These are phyloP conservation scores for Mucor sp. DNA, from an alignment of 371 early-diverging fungal genomes.

Conservation along the genomic window DNA sequence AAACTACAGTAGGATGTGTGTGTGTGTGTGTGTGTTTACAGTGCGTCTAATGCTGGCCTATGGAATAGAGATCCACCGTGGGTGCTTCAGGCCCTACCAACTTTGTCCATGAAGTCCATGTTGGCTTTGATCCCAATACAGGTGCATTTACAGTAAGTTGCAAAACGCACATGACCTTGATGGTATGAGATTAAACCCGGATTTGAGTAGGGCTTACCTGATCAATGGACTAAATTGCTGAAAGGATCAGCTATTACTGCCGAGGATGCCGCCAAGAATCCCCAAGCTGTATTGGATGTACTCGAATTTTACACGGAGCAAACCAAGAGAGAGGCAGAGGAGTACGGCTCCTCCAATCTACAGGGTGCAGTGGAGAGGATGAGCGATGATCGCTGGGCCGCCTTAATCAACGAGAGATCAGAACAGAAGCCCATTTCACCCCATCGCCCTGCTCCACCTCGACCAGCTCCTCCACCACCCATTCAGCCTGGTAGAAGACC, in stretches of 20 bases:
- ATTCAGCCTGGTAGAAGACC: constrained; percentile 1
- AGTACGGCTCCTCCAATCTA: constrained; percentile 44
- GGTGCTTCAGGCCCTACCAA: constrained; percentile 94
- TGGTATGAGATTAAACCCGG: neutral
- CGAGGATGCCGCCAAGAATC: constrained; percentile 94
- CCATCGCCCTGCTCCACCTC: constrained; percentile 23
- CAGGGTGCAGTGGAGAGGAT: constrained; percentile 45
- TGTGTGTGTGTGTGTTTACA: neutral
- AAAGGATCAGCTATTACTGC: constrained; percentile 89
- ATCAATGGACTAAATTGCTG: constrained; percentile 89
- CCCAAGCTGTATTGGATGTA: constrained; percentile 95
- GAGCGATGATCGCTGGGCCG: constrained; percentile 53
- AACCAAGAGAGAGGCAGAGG: constrained; percentile 55
- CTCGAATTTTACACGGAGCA: constrained; percentile 93
- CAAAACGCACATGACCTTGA: neutral
- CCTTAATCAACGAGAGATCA: constrained; percentile 31
- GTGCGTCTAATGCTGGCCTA: neutral
- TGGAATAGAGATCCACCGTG: constrained; percentile 46
- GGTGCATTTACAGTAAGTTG: constrained; percentile 88
- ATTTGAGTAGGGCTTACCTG: constrained; percentile 77
- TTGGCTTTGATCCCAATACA: constrained; percentile 92
- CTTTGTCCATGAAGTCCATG: constrained; percentile 95
- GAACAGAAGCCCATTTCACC: neutral
- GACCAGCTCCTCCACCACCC: constrained; percentile 37
- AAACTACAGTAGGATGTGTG: neutral